A percentile compares a stretch with the other conserved stretches of the same genome.
Conservation (phyloP, 2,329 filamentous ascomycete genomes). For the Xenosphaeropsis pyriputrescens region DNA sequence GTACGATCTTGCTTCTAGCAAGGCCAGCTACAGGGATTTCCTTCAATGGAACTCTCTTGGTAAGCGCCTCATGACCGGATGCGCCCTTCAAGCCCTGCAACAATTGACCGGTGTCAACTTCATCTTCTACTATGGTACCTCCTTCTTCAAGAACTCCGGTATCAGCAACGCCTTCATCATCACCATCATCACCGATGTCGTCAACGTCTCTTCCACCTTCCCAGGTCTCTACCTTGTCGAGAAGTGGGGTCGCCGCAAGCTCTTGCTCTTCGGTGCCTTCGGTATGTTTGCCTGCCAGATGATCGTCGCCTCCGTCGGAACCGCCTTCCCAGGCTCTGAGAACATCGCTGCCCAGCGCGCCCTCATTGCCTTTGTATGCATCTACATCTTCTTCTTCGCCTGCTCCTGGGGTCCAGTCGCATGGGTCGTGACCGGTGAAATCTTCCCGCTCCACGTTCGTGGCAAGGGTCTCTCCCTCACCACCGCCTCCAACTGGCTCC, state of each 20-base stretch:
- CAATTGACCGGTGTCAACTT: conserved; percentile 70
- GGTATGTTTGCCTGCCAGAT: conserved; percentile 83
- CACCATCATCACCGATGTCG: conserved; percentile 36
- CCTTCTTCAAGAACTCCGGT: conserved; percentile 59
- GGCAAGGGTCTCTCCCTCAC: conserved; percentile 76
- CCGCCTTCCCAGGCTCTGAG: conserved; percentile 24
- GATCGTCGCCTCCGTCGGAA: conserved; percentile 52
- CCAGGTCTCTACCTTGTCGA: conserved; percentile 45
- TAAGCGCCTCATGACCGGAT: conserved; percentile 59
- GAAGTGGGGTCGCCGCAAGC: conserved; percentile 61
- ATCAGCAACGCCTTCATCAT: conserved; percentile 42
- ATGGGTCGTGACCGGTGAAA: conserved; percentile 76
- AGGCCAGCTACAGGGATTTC: conserved; percentile 46
- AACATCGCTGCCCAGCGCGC: conserved; percentile 39
- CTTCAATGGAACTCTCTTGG: conserved; percentile 50
- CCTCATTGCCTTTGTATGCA: conserved; percentile 73
- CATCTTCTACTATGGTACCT: conserved; percentile 72
- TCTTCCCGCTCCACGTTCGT: conserved; percentile 80
- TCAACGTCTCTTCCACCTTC: conserved; percentile 2
- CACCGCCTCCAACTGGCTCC: conserved; percentile 83
- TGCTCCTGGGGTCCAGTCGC: conserved; percentile 17
- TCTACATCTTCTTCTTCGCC: conserved; percentile 71
- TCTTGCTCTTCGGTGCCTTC: conserved; percentile 64
- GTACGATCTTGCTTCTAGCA: conserved; percentile 57
- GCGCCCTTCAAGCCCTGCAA: conserved; percentile 67